Percentiles rank a stretch among this genome's conserved stretches.
Conservation (phyloP, 2,329 filamentous ascomycete genomes). For the Cladosporium colombiae region DNA sequence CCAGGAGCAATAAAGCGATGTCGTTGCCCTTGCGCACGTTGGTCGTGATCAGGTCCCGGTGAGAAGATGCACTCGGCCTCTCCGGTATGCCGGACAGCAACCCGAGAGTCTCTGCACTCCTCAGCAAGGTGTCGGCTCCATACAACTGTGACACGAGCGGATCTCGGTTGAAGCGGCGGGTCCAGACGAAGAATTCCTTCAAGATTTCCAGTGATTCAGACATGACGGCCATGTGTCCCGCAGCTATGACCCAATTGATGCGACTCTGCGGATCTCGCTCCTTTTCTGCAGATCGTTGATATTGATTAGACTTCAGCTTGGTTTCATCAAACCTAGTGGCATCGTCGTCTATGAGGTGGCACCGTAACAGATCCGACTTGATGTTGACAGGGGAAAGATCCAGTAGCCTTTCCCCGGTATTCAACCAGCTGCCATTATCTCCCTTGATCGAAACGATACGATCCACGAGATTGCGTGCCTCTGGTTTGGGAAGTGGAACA, state of each 20-base stretch:
- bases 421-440: background rate
- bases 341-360: background rate
- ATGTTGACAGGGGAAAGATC: background rate
- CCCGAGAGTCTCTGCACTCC: background rate
- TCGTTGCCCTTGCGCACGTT: constrained; percentile 30
- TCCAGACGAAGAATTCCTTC: constrained; percentile 38
- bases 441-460: background rate
- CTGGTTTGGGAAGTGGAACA: background rate
- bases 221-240: background rate
- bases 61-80: background rate
- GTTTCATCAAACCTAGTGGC: background rate
- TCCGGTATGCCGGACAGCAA: constrained; percentile 4
- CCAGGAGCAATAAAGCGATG: constrained; percentile 34
- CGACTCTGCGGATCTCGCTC: background rate
- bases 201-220: constrained; percentile 38
- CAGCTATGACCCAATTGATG: background rate
- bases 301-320: background rate
- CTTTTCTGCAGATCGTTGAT: background rate
- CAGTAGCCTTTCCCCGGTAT: background rate
- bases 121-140: background rate
- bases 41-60: background rate
- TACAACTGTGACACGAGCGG: constrained; percentile 24
- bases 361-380: background rate
- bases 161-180: constrained; percentile 42
- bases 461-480: background rate